These are phyloP conservation scores for Tulasnella sp. DNA, from an alignment of 768 basidiomycete genomes.

Conservation along the genomic window DNA sequence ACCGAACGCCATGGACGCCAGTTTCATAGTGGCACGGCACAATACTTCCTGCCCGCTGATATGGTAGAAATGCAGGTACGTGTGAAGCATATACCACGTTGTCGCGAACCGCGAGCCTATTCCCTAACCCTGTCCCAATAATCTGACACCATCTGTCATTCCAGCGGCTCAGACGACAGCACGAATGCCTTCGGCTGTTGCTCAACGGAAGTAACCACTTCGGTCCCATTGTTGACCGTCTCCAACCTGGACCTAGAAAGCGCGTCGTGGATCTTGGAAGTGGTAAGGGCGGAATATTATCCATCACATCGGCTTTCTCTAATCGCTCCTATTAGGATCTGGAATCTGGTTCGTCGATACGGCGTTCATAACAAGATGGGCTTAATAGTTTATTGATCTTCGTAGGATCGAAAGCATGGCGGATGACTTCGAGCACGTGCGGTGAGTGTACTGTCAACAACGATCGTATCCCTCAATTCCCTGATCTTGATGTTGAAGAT, in stretches of 20 bases:
- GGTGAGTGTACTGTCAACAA: background rate
- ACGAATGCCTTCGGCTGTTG: background rate
- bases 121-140: background rate
- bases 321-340: background rate
- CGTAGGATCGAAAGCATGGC: slow-evolving; percentile 7
- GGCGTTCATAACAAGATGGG: background rate
- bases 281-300: background rate
- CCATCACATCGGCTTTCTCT: background rate
- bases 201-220: background rate
- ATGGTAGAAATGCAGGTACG: background rate
- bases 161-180: slow-evolving; percentile 5
- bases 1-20: background rate
- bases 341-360: slow-evolving; percentile 9
- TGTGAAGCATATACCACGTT: too few species aligned
- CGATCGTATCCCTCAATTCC: background rate
- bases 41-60: slow-evolving; percentile 8
- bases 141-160: background rate
- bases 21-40: background rate
- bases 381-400: background rate
- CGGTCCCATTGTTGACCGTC: background rate
- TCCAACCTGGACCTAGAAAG: background rate
- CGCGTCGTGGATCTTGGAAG: background rate
- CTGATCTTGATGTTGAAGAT: background rate
- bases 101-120: too few species aligned
- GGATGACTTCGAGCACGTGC: background rate